Base-by-base conservation (phyloP, 2,329 filamentous ascomycete species). In the Xylariaceae sp. region DNA sequence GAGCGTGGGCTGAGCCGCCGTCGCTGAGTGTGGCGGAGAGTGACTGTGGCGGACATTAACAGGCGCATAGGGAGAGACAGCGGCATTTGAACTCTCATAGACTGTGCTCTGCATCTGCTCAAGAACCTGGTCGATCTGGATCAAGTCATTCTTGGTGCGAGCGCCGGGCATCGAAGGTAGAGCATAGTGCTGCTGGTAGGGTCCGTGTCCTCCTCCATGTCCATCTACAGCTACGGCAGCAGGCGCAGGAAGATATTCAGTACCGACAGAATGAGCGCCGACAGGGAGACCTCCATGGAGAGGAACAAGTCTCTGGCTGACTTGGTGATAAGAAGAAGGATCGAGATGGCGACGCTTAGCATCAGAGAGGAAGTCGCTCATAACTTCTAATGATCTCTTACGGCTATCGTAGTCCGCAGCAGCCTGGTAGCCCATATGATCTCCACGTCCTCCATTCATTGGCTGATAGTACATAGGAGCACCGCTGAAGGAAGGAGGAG, bases 51-150 rank as follows among this genome's bases (percentile, higher is more conserved):
- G 79, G 67, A 79, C 74, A 55, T 75, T 76, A 44, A 78, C 71
- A 27, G 74, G 61, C 20, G 63, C 63, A 59, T 86, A 83, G 62
- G 89, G 85, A 14, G 79, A 71, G 48, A 88, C 88, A 23, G 89
- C 85, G 40, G 90, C 85, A 58, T 83, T 88, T 44, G 90, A 84
- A 65, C 85, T 95, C 70, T 97, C 93, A 64, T 97, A 97, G 39
- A 97, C 89, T 37, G 92, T 96, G 54, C 86, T 84, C 69, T 96
- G 91, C 76, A 97, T 92, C 69, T 96, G 89, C 69, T 95, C 90
- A 44, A 98, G 80, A 66, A 97, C 88, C 62, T 90, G 86, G 66
- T 97, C 93, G 61, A 97, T 91, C 65, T 95, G 90, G 64, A 95
- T 74, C 35, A 98, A 76, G 64, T 98, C 93, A 65, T 83, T 90